These are phyloP conservation scores for Pichia deserticola DNA, from an alignment of 805 yeast genomes.

Conservation along the genomic window DNA sequence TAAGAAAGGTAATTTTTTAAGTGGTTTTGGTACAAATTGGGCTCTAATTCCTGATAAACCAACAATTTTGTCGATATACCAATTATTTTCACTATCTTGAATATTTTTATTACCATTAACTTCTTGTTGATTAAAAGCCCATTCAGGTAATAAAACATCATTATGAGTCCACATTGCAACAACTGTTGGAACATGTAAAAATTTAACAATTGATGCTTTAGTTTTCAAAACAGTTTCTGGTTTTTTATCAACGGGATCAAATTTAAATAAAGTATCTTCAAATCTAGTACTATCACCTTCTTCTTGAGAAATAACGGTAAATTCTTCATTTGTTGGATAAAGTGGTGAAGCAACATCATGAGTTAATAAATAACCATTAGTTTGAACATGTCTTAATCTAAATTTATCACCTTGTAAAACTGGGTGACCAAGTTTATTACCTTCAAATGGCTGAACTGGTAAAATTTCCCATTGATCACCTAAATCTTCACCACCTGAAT, in stretches of 20 bases:
- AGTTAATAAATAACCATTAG: constrained; percentile 73
- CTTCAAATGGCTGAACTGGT: constrained; percentile 47
- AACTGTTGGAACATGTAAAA: constrained; percentile 77
- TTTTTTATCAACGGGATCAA: constrained; percentile 53
- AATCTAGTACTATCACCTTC: constrained; percentile 42
- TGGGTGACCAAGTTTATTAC: constrained; percentile 34
- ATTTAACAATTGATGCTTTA: constrained; percentile 57
- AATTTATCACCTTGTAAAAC: constrained; percentile 66
- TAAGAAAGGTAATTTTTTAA: constrained; percentile 62
- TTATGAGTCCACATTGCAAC: constrained; percentile 94
- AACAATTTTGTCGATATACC: constrained; percentile 69
- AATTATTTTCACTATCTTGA: constrained; percentile 56
- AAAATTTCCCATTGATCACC: constrained; percentile 85
- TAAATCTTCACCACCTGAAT: constrained; percentile 46
- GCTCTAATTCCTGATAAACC: constrained; percentile 59
- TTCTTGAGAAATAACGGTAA: constrained; percentile 64
- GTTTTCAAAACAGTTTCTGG: constrained; percentile 53
- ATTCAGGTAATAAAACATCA: constrained; percentile 80
- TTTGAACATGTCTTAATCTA: constrained; percentile 73
- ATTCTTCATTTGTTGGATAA: constrained; percentile 88
- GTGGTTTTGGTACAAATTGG: constrained; percentile 54
- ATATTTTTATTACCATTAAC: constrained; percentile 89
- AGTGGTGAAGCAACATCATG: constrained; percentile 97
- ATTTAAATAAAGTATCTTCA: constrained; percentile 72
- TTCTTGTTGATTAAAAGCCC: constrained; percentile 92